Base-by-base conservation (phyloP, 352 stramenopile species). In the Phytophthora pistaciae region DNA sequence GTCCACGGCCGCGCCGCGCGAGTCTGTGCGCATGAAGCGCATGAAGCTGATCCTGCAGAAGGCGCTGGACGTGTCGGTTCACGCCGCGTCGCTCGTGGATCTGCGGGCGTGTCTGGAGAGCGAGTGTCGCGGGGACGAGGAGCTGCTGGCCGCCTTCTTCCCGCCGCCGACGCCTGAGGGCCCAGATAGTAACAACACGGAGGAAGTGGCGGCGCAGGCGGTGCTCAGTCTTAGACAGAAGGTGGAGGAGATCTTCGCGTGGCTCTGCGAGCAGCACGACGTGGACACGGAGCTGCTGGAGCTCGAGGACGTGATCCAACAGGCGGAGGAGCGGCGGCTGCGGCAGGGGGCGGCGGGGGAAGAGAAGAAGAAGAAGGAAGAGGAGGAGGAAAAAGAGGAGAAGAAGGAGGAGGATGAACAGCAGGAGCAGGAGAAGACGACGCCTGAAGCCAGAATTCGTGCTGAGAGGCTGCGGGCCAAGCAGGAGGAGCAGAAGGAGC, bases 11-110 rank as follows among this genome's bases (percentile, higher is more conserved):
- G 64, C 66, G 33, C 69, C 56, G 25, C 65, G 55, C 11, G 64
- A 67, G 10, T 75, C 74, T 14, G 69, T 76, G 64, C 82, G 82
- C 23, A 83, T 83, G 75, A 75, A 82, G 64, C 81, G 85, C 62
- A 87, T 91, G 85, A 72, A 81, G 60, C 53, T 87, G 65, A 89
- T 86, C 36, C 74, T 91, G 0, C 79, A 87, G 70, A 92, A 91
- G 70, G 85, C 85, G 50, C 72, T 92, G 52, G 80, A 91, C 48
- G 79, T 89, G 25, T 87, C 83, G 21, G 75, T 91, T 23, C 82
- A 86, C 49, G 60, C 64, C 23, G 83, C 83, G 13, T 85, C 80
- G 20, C 59, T 78, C 27, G 76, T 84, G 31, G 74, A 86, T 48
- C 55, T 92, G n/a, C 78, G 76, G 16, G 72, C 68, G 59, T 82